phyloP scores from a whole-genome alignment of 2,329 filamentous ascomycete genomes.

The Coleophoma crateriformis region DNA sequence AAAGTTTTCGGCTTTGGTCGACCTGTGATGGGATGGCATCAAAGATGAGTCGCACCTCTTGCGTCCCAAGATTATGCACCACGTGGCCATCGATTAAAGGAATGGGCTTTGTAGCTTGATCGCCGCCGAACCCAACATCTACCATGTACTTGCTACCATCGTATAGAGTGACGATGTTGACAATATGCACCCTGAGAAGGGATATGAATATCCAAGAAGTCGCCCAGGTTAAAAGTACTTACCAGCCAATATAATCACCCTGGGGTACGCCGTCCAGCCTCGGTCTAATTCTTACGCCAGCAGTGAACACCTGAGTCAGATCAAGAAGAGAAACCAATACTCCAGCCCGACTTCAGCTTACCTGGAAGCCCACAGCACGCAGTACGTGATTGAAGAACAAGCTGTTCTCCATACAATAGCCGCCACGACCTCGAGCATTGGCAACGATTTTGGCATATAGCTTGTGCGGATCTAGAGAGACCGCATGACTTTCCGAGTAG shows the following conservation, averaged over 20 bases:
- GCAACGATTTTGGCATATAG: conserved; percentile 21
- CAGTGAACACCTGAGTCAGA: conserved; percentile 38
- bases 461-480: conserved; percentile 17
- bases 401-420: conserved; percentile 56
- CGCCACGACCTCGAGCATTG: conserved; percentile 35
- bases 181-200: conserved; percentile 44
- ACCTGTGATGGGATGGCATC: conserved; percentile 41
- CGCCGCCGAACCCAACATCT: conserved; percentile 61
- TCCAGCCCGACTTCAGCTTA: too few relatives aligned
- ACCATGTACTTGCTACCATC: conserved; percentile 40
- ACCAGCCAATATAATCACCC: conserved; percentile 22
- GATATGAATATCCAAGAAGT: background rate
- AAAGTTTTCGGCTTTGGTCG: conserved; percentile 40
- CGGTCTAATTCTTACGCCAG: conserved; percentile 32
- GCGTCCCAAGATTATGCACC: conserved; percentile 40
- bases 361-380: conserved; percentile 11
- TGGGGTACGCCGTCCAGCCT: conserved; percentile 16
- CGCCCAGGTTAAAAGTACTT: background rate
- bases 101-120: conserved; percentile 52
- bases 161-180: conserved; percentile 52
- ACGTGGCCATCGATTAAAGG: conserved; percentile 36
- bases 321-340: conserved; percentile 34
- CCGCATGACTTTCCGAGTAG: conserved; percentile 13
- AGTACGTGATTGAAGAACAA: conserved; percentile 50
- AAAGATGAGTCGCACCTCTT: conserved; percentile 48